Percentiles rank a stretch among this genome's conserved stretches.
Evolutionary conservation across 1,284 basidiomycete species (phyloP).

Genomic region (Ceratobasidium sp.): DNA sequence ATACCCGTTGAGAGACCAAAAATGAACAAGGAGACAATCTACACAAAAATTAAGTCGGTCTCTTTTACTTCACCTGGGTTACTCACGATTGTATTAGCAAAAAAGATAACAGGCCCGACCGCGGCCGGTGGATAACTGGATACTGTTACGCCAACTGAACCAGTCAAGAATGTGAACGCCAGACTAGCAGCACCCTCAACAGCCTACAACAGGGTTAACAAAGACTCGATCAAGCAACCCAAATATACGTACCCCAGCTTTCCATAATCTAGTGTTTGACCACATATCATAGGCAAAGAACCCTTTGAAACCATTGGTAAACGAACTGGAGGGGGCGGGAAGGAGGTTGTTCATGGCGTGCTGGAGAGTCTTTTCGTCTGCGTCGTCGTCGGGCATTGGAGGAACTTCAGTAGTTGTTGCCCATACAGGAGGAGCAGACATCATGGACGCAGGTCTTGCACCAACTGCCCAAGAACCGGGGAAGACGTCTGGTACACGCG

Average conservation of each 20-base stretch:
- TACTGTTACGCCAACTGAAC: constrained; percentile 47
- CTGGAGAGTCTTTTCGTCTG: constrained; percentile 42
- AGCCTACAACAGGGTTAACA: constrained; percentile 21
- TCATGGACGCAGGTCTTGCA: constrained; percentile 37
- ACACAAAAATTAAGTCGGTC: neutral
- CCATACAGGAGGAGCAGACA: constrained; percentile 42
- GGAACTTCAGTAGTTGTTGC: constrained; percentile 35
- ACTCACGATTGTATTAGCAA: constrained; percentile 45
- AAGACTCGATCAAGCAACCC: neutral
- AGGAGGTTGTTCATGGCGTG: constrained; percentile 46
- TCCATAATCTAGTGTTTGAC: constrained; percentile 46
- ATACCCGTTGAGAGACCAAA: constrained; percentile 47
- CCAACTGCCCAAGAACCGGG: constrained; percentile 48
- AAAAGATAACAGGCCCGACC: constrained; percentile 45
- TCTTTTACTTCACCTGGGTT: too few species aligned
- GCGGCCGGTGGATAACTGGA: constrained; percentile 44
- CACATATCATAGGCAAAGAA: constrained; percentile 44
- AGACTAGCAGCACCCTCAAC: constrained; percentile 46
- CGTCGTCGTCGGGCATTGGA: constrained; percentile 37
- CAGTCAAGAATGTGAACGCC: constrained; percentile 46
- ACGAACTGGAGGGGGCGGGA: constrained; percentile 45
- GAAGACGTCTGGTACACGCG: constrained; percentile 46
- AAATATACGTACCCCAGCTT: constrained; percentile 44
- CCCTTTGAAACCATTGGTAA: constrained; percentile 46
- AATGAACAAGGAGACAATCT: constrained; percentile 48